Evolutionary conservation across 2,329 filamentous ascomycete species (phyloP).

Genomic region (Neonectria sp.): DNA sequence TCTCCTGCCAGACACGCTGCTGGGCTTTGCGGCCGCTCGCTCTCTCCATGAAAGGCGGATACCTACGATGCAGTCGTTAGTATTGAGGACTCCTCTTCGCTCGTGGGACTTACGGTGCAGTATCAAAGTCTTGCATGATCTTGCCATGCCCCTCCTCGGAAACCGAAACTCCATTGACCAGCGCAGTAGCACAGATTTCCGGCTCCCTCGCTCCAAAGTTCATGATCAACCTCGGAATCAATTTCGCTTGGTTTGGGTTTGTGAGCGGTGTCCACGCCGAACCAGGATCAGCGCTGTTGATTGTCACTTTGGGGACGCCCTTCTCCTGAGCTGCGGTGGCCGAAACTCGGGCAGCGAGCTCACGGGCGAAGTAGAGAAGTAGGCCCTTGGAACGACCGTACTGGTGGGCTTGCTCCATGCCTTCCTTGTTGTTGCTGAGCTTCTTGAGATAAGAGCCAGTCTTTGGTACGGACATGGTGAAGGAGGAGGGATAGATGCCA

Average conservation of each 20-base stretch:
- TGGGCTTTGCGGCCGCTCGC: conserved; percentile 41
- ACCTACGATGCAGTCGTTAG: conserved; percentile 39
- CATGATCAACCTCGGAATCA: conserved; percentile 57
- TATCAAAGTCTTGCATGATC: conserved; percentile 57
- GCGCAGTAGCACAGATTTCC: conserved; percentile 53
- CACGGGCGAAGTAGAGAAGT: conserved; percentile 55
- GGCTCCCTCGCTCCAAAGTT: conserved; percentile 56
- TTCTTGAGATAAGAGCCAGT: conserved; percentile 52
- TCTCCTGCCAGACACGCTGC: conserved; percentile 45
- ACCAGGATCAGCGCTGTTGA: conserved; percentile 57
- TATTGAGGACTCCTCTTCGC: not conserved
- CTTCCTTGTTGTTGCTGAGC: conserved; percentile 55
- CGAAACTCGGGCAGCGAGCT: conserved; percentile 51
- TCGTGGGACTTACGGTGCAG: conserved; percentile 49
- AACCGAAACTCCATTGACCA: conserved; percentile 55
- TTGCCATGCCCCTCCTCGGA: conserved; percentile 51
- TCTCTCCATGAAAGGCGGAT: conserved; percentile 55
- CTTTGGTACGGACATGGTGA: conserved; percentile 54
- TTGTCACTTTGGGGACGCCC: conserved; percentile 49
- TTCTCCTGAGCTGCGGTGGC: conserved; percentile 35
- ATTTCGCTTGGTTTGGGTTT: conserved; percentile 52
- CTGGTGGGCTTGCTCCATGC: conserved; percentile 55
- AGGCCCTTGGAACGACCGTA: conserved; percentile 57
- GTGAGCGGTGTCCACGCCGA: conserved; percentile 57
- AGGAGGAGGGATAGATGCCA: conserved; percentile 55